Conservation (phyloP, 2,329 filamentous ascomycete species). For the Pezicula neosporulosa region DNA sequence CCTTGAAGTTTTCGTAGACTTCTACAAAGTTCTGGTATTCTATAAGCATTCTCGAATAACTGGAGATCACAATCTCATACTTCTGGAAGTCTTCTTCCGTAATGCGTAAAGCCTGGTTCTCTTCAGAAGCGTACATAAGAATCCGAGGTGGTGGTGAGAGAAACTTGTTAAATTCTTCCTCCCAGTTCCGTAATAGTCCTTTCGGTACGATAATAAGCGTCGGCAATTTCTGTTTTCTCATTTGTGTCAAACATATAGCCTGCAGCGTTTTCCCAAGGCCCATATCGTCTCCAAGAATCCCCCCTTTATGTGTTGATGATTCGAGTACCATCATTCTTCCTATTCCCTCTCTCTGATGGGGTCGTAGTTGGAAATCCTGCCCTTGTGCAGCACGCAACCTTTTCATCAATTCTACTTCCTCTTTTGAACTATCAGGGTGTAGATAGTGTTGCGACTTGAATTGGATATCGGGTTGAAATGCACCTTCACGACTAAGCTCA, state of each 20-base stretch:
- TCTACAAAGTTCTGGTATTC: neutral
- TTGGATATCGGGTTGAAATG: neutral
- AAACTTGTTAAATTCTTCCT: neutral
- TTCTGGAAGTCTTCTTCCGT: neutral
- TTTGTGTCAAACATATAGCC: neutral
- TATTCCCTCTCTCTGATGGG: neutral
- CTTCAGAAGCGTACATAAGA: neutral
- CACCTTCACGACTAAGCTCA: neutral
- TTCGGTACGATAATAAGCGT: neutral
- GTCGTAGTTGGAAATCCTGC: neutral
- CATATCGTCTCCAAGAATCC: neutral
- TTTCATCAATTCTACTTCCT: neutral
- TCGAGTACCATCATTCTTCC: neutral
- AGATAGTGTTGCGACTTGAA: neutral
- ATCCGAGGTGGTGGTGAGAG: neutral
- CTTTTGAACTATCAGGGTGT: neutral
- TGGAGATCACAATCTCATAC: neutral
- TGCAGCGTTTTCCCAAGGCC: neutral
- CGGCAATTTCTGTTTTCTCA: neutral
- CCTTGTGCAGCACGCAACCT: neutral
- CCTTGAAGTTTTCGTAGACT: neutral
- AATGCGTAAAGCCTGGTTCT: neutral
- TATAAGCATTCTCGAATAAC: neutral
- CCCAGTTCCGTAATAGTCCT: neutral
- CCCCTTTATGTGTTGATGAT: neutral